These are phyloP conservation scores for Taxillus chinensis DNA, from an alignment of 164 flowering plant genomes.

Conservation along the genomic window DNA sequence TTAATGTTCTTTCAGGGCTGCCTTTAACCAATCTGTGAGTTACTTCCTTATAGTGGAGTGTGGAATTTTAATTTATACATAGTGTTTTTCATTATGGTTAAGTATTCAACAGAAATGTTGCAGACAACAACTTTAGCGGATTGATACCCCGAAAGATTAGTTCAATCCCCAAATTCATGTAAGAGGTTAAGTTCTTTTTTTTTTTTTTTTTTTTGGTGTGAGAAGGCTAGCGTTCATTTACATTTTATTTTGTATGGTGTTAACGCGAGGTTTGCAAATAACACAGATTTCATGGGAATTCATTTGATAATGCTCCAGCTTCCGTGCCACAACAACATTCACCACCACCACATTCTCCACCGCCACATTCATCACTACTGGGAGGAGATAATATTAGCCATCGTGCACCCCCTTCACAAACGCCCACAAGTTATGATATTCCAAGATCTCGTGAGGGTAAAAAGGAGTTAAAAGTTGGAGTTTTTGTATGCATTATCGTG, in stretches of 20 bases:
- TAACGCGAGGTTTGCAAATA: neutral
- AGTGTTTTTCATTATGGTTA: conserved; percentile 7
- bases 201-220: neutral
- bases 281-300: conserved; percentile 74
- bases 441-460: conserved; percentile 18
- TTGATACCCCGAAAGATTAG: conserved; percentile 74
- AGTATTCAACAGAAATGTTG: conserved; percentile 58
- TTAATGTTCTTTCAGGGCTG: conserved; percentile 44
- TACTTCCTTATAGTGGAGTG: neutral
- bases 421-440: conserved; percentile 16
- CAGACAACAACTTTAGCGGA: conserved; percentile 73
- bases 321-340: conserved; percentile 80
- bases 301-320: conserved; percentile 77
- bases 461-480: conserved; percentile 30
- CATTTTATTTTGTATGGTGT: neutral
- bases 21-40: conserved; percentile 66
- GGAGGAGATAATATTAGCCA: conserved; percentile 19
- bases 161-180: conserved; percentile 64
- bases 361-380: conserved; percentile 1
- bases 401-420: conserved; percentile 17
- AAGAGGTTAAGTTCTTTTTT: conserved; percentile 18
- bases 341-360: conserved; percentile 62
- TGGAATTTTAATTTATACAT: neutral
- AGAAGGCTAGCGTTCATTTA: conserved; percentile 1
- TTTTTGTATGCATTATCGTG: conserved; percentile 51